These are phyloP conservation scores for Erythrophleum ivorense DNA, from an alignment of 331 rosid genomes.

Conservation along the genomic window DNA sequence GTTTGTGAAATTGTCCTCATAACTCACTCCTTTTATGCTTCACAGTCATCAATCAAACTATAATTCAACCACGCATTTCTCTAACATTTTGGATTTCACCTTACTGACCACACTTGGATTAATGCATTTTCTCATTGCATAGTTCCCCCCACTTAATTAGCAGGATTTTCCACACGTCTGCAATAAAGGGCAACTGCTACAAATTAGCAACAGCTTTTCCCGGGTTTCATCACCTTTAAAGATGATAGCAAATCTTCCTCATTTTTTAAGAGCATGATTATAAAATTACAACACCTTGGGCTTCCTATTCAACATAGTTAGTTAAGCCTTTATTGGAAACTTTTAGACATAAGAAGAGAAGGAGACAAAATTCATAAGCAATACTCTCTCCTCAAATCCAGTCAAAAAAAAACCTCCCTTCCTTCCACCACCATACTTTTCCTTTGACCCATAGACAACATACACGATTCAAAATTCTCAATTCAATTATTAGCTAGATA, in stretches of 20 bases:
- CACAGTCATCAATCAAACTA: neutral
- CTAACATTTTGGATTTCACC: neutral
- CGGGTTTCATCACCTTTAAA: neutral
- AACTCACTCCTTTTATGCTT: neutral
- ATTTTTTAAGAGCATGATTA: neutral
- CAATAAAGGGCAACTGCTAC: neutral
- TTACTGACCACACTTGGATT: neutral
- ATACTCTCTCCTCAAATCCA: neutral
- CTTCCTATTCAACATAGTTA: neutral
- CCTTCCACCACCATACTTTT: neutral
- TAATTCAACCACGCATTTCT: neutral
- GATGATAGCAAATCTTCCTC: neutral
- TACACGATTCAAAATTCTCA: constrained; percentile 17
- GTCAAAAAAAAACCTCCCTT: neutral
- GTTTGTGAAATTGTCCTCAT: neutral
- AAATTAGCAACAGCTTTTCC: neutral
- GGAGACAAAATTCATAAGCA: neutral
- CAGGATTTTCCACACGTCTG: neutral
- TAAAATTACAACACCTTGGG: neutral
- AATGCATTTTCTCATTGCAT: neutral
- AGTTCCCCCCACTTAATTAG: neutral
- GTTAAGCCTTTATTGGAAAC: neutral
- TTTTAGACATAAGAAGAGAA: neutral
- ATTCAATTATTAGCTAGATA: neutral
- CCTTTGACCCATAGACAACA: neutral